Base-by-base conservation (phyloP, 306 rosid species). In the Prunus mongolica region DNA sequence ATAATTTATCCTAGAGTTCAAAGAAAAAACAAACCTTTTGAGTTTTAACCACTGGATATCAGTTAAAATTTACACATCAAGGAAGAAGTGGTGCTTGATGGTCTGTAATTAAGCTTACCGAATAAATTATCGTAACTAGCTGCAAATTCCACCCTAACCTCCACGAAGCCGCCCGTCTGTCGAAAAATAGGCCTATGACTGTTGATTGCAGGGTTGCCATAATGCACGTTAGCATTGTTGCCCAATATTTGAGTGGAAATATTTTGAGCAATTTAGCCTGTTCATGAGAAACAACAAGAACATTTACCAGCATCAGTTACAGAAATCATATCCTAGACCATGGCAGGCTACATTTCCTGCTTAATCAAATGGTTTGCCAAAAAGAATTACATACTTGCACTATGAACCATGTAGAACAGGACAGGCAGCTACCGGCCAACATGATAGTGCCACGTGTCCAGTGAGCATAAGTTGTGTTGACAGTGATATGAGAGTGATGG, bases 71-170 rank as follows among this genome's bases (percentile, higher is more conserved):
- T 18, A 32, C 5, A 49, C 19, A 24, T 22, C 22, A 24, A 55
- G 15, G 54, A 67, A 19, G 9, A 18, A 51, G 16, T 20, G 7
- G 41, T 34, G 41, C 41, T 34, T 34, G 8, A 6, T 34, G 56
- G 56, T 22, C 12, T 20, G 56, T 22, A 28, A 57, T 1, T 9
- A 3, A 76, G 30, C 77, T 77, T 70, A 92, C 96, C 72, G 93
- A 88, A 85, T 87, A 93, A 1, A 90, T 1, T 74, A 93, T 90
- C 11, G 97, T 89, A 64, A 86, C 4, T 1, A 90, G 80, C 61
- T 90, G 80, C 18, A 90, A 78, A 80, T 93, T 78, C 93, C 91
- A 87, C 15, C 77, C 69, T 73, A 93, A 34, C 50, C 24, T 82
- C 97, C 96, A 93, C 1, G 89, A 65, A 52, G 80, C 70, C 74